phyloP scores from a whole-genome alignment of 257 asterid species.

The Salvia splendens region DNA sequence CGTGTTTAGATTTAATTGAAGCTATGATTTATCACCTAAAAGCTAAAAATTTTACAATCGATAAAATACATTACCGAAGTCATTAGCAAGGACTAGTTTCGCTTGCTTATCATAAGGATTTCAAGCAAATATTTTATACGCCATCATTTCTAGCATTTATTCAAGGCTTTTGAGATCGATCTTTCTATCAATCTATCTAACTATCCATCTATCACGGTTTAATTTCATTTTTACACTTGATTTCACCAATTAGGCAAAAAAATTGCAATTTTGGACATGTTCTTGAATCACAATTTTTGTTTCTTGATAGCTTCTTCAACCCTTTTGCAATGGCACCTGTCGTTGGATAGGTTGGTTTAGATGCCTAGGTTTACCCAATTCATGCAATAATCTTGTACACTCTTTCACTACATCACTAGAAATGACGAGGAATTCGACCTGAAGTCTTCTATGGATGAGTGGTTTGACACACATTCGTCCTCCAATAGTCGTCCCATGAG shows the following conservation, averaged over 20 bases:
- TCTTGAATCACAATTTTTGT: slow-evolving; percentile 17
- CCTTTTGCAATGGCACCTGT: slow-evolving; percentile 99
- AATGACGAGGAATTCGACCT: too few relatives aligned
- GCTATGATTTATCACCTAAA: too few relatives aligned
- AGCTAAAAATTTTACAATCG: too few relatives aligned
- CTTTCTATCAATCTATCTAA: slow-evolving; percentile 51
- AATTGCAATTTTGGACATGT: slow-evolving; percentile 10
- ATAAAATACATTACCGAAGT: too few relatives aligned
- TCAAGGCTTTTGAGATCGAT: background rate
- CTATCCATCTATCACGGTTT: slow-evolving; percentile 73
- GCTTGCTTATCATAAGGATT: background rate
- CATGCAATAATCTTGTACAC: background rate
- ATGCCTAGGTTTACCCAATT: slow-evolving; percentile 17
- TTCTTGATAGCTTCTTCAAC: slow-evolving; percentile 73
- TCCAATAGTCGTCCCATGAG: too few relatives aligned
- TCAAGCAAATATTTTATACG: background rate
- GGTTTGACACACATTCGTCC: too few relatives aligned
- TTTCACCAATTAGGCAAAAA: slow-evolving; percentile 6
- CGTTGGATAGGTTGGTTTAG: slow-evolving; percentile 91
- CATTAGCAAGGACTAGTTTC: background rate
- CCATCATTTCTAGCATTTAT: background rate
- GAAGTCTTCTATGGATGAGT: too few relatives aligned
- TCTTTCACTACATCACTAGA: background rate
- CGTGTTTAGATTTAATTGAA: too few relatives aligned
- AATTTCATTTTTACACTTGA: background rate